phyloP scores from a whole-genome alignment of 148 eudicot species.

The Persicaria maculosa region DNA sequence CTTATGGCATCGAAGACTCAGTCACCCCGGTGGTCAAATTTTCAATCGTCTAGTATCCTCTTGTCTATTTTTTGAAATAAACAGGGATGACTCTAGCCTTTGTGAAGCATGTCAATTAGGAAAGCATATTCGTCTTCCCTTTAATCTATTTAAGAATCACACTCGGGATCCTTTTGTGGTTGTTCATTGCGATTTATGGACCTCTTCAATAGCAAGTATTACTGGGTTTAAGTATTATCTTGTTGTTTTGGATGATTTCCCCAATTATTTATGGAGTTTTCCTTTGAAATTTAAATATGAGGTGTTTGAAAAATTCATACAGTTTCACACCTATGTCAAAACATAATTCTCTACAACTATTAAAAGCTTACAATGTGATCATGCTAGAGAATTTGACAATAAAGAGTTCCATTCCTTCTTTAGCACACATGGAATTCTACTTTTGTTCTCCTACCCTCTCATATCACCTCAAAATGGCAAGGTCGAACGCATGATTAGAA shows the following conservation, averaged over 20 bases:
- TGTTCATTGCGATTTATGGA: neutral
- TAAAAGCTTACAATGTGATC: neutral
- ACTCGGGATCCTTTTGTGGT: neutral
- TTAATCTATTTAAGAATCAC: neutral
- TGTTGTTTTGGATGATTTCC: neutral
- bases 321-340: neutral
- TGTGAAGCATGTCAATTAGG: neutral
- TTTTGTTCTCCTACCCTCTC: neutral
- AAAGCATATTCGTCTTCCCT: neutral
- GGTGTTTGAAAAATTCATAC: neutral
- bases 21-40: neutral
- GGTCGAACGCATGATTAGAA: neutral
- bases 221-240: neutral
- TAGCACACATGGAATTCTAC: neutral
- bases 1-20: constrained; percentile 3
- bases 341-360: neutral
- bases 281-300: neutral
- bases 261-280: neutral
- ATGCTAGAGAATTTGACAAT: neutral
- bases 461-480: constrained; percentile 1
- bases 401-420: neutral
- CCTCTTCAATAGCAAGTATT: neutral
- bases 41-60: neutral
- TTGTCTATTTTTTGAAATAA: neutral
- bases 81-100: neutral